These are phyloP conservation scores for Neofusicoccum ribis DNA, from an alignment of 2,329 filamentous ascomycete species.

Conservation along the genomic window DNA sequence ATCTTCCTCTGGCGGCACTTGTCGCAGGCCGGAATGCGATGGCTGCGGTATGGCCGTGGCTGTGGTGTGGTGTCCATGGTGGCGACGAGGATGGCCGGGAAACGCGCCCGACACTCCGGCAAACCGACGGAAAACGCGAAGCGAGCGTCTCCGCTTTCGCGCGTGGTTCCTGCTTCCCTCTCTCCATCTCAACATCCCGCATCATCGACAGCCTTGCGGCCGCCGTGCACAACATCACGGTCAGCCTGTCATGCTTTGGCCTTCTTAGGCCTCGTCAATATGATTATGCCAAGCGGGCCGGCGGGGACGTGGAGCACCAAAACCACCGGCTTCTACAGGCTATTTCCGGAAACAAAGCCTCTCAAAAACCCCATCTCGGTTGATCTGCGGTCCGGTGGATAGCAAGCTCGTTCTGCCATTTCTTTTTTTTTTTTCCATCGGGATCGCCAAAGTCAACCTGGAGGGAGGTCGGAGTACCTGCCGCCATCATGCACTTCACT, in stretches of 20 bases:
- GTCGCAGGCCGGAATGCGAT: conserved; percentile 45
- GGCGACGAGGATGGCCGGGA: not conserved
- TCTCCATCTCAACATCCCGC: not conserved
- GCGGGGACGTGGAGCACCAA: too few relatives aligned
- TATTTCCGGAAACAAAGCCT: not conserved
- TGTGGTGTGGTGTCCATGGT: conserved; percentile 22
- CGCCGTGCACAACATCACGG: not conserved
- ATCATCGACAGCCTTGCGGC: not conserved
- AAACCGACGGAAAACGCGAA: not conserved
- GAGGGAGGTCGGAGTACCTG: not conserved
- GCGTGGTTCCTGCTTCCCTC: not conserved
- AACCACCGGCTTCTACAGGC: not conserved
- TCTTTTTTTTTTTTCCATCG: not conserved
- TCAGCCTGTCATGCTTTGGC: not conserved
- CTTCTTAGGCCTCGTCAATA: not conserved
- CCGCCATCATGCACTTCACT: not conserved
- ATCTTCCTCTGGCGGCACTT: conserved; percentile 44
- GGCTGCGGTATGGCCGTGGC: conserved; percentile 44
- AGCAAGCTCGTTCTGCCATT: too few relatives aligned
- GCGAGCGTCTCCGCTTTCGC: not conserved
- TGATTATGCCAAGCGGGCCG: not conserved
- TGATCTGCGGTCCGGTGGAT: too few relatives aligned
- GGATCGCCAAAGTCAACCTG: not conserved
- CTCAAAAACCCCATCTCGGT: too few relatives aligned
- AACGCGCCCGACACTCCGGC: not conserved